Base-by-base conservation (phyloP, 2,329 filamentous ascomycete genomes). In the Ophiognomonia clavigignenti-juglandacearum region DNA sequence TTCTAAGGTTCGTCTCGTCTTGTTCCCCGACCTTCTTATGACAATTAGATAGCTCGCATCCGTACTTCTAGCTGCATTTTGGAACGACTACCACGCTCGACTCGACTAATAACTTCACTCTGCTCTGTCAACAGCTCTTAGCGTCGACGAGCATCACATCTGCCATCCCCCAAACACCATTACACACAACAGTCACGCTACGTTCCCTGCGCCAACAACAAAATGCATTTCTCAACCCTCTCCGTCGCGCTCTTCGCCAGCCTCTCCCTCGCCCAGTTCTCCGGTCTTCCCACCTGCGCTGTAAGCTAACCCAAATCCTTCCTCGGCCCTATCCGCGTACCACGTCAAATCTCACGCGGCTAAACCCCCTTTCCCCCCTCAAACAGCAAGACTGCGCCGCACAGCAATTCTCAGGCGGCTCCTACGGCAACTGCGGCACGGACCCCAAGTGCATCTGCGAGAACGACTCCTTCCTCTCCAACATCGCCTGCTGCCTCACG, bases 221-320 rank as follows among this genome's bases (percentile, higher is more conserved):
- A 39, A 32, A 78, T 78, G 75, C 77, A 74, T 66, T 51, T 66
- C 52, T 51, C 56, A 47, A 61, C 73, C 48, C 56, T 74, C 56
- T 62, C 77, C 54, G 61, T 71, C 52, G 63, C 80, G 56, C 71
- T 77, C 55, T 64, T 80, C 39, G 70, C 76, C 56, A 72, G 72
- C 65, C 65, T 81, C 50, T 71, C 75, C 53, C 64, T 68, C 52
- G 75, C 75, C 32, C 77, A 79, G 59, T 58, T 72, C 47, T 55
- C 58, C 24, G 59, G 57, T 32, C 70, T 78, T 40, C 81, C 77
- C 14, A 50, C 53, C 9, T 84, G 74, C 57, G 78, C 79, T 54
- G 79, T 83, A 70, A 59, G 77, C 72, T 31, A 18, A 18, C 11
- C 13, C 20, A 29, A 16, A 7, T 27, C n/a, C 18, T 3, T 39